Evolutionary conservation across 129 eudicot genomes (phyloP).

Genomic region (Kitagawia praeruptora): DNA sequence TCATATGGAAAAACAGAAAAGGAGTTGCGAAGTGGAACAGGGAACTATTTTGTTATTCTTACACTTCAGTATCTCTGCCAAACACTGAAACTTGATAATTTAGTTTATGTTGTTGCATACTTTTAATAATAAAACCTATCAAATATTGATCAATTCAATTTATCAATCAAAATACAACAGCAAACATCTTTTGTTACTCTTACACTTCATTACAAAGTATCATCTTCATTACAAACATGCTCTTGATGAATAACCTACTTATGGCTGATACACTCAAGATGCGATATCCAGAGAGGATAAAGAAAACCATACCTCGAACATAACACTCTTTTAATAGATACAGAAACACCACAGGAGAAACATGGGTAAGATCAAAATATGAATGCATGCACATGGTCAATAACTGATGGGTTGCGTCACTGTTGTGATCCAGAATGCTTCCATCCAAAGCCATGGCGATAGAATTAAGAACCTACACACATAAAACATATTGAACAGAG

Average conservation of each 20-base stretch:
- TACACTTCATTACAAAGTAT: neutral
- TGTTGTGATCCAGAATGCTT: conserved; percentile 14
- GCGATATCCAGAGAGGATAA: neutral
- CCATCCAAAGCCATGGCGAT: conserved; percentile 40
- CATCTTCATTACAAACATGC: neutral
- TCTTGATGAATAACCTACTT: neutral
- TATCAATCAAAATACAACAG: conserved; percentile 2
- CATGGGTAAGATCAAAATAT: conserved; percentile 71
- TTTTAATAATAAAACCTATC: neutral
- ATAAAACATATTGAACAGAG: neutral
- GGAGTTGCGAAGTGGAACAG: neutral
- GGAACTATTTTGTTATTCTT: neutral
- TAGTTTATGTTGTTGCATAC: neutral
- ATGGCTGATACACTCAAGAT: neutral
- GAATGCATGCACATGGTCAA: conserved; percentile 55
- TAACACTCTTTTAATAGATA: conserved; percentile 81
- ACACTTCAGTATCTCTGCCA: neutral
- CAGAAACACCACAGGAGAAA: conserved; percentile 81
- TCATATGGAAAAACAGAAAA: neutral
- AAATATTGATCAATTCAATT: neutral
- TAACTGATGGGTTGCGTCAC: conserved; percentile 24
- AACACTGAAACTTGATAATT: neutral
- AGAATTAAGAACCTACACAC: conserved; percentile 17
- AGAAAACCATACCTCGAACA: conserved; percentile 40
- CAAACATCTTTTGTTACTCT: neutral